Evolutionary conservation across 345 rosid species (phyloP).

Genomic region (Xanthoceras sorbifolium): DNA sequence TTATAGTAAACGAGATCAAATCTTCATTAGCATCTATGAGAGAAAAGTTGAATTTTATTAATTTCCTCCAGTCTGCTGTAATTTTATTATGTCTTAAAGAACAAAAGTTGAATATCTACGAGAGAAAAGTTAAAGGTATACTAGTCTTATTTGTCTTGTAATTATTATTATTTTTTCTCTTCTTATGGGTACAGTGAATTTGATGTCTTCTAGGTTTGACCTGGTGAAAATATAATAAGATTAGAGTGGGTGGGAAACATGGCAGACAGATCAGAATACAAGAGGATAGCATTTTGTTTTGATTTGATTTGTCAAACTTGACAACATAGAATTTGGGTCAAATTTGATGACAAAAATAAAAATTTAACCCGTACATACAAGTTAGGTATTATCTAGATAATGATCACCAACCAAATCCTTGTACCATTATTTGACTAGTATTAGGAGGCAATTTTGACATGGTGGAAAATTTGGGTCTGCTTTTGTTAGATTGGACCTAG

Average conservation of each 20-base stretch:
- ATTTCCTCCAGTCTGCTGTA: too few species aligned
- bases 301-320: conserved; percentile 25
- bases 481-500: not conserved
- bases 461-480: not conserved
- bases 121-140: too few species aligned
- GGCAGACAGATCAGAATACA: not conserved
- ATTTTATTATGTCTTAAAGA: too few species aligned
- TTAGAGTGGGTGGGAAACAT: conserved; percentile 1
- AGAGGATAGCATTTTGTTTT: not conserved
- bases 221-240: not conserved
- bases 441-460: not conserved
- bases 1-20: too few species aligned
- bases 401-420: conserved; percentile 12
- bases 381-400: not conserved
- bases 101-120: too few species aligned
- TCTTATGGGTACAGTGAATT: not conserved
- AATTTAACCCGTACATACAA: not conserved
- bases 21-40: too few species aligned
- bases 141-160: too few species aligned
- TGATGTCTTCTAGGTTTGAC: conserved; percentile 1
- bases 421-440: conserved; percentile 20
- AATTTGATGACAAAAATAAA: conserved; percentile 4
- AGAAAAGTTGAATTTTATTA: too few species aligned
- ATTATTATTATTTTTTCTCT: not conserved
- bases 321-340: not conserved